Evolutionary conservation across 768 basidiomycete genomes (phyloP).

Genomic region (Boletus subparvulus): DNA sequence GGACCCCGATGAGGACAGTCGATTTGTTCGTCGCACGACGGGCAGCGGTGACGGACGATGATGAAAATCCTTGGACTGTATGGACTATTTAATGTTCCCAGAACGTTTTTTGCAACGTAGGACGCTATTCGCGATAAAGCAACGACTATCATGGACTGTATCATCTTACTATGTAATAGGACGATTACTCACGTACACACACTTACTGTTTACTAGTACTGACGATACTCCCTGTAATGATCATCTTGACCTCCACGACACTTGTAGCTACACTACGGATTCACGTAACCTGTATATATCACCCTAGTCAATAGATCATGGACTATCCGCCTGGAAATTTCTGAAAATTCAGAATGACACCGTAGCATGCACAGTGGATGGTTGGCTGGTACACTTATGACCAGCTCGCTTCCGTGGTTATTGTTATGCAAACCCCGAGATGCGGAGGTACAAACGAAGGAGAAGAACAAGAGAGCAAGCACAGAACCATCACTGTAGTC

Average conservation of each 20-base stretch:
- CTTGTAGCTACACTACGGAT: conserved; percentile 14
- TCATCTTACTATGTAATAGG: not conserved
- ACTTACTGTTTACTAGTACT: too few species aligned
- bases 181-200: not conserved
- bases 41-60: not conserved
- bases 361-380: not conserved
- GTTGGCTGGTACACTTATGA: conserved; percentile 6
- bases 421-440: conserved; percentile 14
- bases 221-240: not conserved
- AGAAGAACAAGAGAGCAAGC: not conserved
- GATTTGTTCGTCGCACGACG: not conserved
- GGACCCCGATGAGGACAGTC: not conserved
- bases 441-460: conserved; percentile 16
- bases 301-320: not conserved
- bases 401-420: conserved; percentile 11
- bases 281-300: conserved; percentile 1
- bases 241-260: not conserved
- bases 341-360: not conserved
- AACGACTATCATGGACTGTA: conserved; percentile 4
- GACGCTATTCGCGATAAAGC: not conserved
- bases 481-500: conserved; percentile 1
- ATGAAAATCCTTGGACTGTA: not conserved
- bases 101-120: not conserved
- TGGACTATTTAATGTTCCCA: not conserved
- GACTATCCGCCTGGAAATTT: not conserved